These are phyloP conservation scores for Acanthamoeba lenticulata DNA, from an alignment of 208 protist species.

Conservation along the genomic window DNA sequence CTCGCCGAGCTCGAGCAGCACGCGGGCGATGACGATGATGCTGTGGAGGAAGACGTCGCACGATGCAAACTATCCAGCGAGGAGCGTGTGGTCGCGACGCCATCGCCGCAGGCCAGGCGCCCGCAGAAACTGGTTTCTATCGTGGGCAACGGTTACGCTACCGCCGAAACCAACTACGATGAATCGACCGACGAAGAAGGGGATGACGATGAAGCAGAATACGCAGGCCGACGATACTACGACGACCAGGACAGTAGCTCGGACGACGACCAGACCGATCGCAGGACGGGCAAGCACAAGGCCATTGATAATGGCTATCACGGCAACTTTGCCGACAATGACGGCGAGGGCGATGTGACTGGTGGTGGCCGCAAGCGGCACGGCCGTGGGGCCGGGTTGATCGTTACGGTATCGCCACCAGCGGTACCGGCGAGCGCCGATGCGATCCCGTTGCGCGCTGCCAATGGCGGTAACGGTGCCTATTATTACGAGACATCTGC, in stretches of 20 bases:
- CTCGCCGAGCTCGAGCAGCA: neutral
- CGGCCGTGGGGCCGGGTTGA: too few relatives aligned
- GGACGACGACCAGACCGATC: neutral
- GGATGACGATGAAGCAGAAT: neutral
- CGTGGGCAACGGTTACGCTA: neutral
- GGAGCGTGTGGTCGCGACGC: neutral
- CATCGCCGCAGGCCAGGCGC: neutral
- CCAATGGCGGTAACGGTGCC: too few relatives aligned
- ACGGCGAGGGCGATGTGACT: too few relatives aligned
- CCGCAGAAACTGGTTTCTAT: neutral
- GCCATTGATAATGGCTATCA: too few relatives aligned
- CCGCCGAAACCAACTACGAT: neutral
- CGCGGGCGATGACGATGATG: neutral
- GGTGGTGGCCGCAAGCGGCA: too few relatives aligned
- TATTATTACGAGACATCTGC: too few relatives aligned
- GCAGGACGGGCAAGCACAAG: too few relatives aligned
- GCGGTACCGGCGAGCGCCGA: too few relatives aligned
- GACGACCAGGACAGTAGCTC: neutral
- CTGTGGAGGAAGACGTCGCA: neutral
- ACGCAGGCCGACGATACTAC: neutral
- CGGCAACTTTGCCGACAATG: too few relatives aligned
- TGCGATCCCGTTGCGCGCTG: too few relatives aligned
- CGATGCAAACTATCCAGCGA: neutral
- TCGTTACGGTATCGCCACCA: too few relatives aligned
- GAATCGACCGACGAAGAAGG: neutral